Evolutionary conservation across 768 basidiomycete genomes (phyloP).

Genomic region (Lactifluus subvellereus): DNA sequence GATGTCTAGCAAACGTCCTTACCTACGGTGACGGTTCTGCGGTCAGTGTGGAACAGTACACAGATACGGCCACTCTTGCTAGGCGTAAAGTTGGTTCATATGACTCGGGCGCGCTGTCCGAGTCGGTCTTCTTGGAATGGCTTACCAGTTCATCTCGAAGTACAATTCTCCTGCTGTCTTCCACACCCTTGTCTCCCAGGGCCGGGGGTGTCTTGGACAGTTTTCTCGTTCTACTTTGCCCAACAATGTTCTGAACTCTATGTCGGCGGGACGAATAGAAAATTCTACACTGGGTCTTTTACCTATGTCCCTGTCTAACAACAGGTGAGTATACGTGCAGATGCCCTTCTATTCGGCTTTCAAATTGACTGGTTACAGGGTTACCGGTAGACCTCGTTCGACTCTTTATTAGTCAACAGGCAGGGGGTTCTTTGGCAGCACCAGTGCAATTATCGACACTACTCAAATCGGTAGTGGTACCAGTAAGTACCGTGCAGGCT

Average conservation of each 20-base stretch:
- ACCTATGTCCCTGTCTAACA: not conserved
- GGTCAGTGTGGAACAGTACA: conserved; percentile 37
- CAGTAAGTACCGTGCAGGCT: not conserved
- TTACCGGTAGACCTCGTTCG: conserved; percentile 23
- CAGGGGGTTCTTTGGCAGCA: conserved; percentile 8
- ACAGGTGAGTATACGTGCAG: conserved; percentile 15
- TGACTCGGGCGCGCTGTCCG: not conserved
- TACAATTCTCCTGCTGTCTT: conserved; percentile 28
- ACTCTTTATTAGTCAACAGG: conserved; percentile 25
- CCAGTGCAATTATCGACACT: conserved; percentile 29
- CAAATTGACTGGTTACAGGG: conserved; percentile 23
- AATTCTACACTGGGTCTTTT: conserved; percentile 5
- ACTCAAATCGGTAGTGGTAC: conserved; percentile 28
- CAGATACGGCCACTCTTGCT: conserved; percentile 38
- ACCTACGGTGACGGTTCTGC: conserved; percentile 39
- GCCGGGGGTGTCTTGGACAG: conserved; percentile 30
- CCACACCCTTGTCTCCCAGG: conserved; percentile 40
- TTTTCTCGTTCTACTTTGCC: conserved; percentile 46
- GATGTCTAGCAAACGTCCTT: conserved; percentile 28
- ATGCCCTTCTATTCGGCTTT: conserved; percentile 22
- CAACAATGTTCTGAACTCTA: conserved; percentile 35
- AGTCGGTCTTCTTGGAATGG: conserved; percentile 42
- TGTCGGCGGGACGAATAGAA: conserved; percentile 10
- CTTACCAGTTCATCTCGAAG: conserved; percentile 27
- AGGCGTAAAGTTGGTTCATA: conserved; percentile 25